Evolutionary conservation across 2,329 filamentous ascomycete genomes (phyloP), one percentile per base, ranked within the genome.

Genomic region (Rugonectria rugulosa): DNA sequence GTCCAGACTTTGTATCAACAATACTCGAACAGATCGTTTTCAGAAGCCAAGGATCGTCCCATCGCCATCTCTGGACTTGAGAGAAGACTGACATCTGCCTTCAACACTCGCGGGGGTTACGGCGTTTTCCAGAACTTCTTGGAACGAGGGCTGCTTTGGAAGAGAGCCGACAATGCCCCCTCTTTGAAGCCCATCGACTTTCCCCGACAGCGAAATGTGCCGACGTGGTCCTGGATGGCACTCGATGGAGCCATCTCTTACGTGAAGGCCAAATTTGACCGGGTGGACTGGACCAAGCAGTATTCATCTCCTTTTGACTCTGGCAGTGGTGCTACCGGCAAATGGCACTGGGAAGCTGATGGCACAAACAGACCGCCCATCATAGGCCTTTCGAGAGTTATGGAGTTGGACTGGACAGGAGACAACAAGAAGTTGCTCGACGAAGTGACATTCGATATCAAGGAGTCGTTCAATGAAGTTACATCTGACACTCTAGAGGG

Each of bases 1-100:
- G 31, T 49, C 24, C 45, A 49, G 10, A 36, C 40, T 17, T 21
- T 49, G 5, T 49, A 49, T 21, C 34, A 49, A 14, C 15, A 36
- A 5, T 49, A 49, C 34, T 49, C 45, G 3, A 2, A 8, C 4
- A 15, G 40, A 2, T 34, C 34, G 1, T 49, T 49, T n/a, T 20
- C 45, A 23, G 41, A 9, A n/a, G 3, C 17, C n/a, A 31, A 24
- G 2, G 45, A 49, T 8, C 15, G 45, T 1, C 6, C 34, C 6
- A 36, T 49, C 11, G 45, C 45, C 0, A 49, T 49, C 6, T 26
- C 41, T 12, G 45, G 45, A 7, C 45, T 49, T 10, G 34, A 49
- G 10, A 20, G n/a, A 3, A 24, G 45, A 10, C 19, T 49, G 24
- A 24, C 3, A 6, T 15, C 12, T 17, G 26, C 45, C 15, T 31